These are phyloP conservation scores for Herpetospermum pedunculosum DNA, from an alignment of 306 rosid species.

Conservation along the genomic window DNA sequence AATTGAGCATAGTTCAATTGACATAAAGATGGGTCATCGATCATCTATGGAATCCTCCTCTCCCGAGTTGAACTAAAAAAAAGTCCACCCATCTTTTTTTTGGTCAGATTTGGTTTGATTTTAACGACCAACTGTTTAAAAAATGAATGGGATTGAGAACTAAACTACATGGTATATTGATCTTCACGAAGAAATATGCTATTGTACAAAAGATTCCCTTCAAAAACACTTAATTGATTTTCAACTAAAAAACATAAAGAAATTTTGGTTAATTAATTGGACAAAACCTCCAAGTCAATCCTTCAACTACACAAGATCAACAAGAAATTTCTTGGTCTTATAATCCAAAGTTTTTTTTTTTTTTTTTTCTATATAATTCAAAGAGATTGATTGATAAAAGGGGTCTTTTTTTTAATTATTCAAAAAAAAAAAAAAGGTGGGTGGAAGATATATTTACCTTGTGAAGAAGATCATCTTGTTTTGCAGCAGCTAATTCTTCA, in stretches of 20 bases:
- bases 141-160: neutral
- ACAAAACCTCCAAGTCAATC: neutral
- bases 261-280: neutral
- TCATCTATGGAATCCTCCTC: too few relatives aligned
- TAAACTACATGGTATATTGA: neutral
- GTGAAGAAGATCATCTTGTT: constrained; percentile 14
- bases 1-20: too few relatives aligned
- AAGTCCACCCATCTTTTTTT: neutral
- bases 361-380: too few relatives aligned
- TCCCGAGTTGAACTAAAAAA: too few relatives aligned
- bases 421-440: neutral
- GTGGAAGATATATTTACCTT: constrained; percentile 26
- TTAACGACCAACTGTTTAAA: neutral
- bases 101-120: neutral
- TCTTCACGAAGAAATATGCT: neutral
- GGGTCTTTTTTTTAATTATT: too few relatives aligned
- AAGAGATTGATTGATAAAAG: too few relatives aligned
- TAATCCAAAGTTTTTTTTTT: too few relatives aligned
- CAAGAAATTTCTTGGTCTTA: too few relatives aligned
- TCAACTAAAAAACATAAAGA: neutral
- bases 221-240: neutral
- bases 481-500: constrained; percentile 11
- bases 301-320: neutral
- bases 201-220: neutral
- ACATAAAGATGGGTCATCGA: too few relatives aligned